These are phyloP conservation scores for Cyclocybe cylindracea DNA, from an alignment of 768 basidiomycete genomes.

Conservation along the genomic window DNA sequence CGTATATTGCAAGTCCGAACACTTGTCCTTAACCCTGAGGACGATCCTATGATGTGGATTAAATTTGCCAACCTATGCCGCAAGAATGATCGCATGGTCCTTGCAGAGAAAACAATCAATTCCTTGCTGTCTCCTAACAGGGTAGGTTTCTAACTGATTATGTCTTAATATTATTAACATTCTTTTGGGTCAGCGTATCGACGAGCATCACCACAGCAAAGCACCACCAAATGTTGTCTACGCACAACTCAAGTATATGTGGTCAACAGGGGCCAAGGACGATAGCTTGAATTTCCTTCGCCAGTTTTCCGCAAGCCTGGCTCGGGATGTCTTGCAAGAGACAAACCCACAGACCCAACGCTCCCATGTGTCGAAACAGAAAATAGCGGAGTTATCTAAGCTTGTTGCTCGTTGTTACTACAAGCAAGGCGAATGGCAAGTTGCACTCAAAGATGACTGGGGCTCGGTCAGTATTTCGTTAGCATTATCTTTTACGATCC, in stretches of 20 bases:
- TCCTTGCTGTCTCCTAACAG: constrained; percentile 80
- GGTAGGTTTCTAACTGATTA: constrained; percentile 32
- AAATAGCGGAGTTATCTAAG: constrained; percentile 68
- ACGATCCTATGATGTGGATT: constrained; percentile 98
- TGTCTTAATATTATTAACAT: not conserved
- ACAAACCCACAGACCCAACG: constrained; percentile 51
- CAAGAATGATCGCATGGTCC: constrained; percentile 89
- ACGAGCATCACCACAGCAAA: constrained; percentile 58
- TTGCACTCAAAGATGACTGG: constrained; percentile 79
- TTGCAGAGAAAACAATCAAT: constrained; percentile 96
- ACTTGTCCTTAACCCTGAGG: constrained; percentile 88
- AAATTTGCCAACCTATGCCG: constrained; percentile 98
- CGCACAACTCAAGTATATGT: constrained; percentile 93
- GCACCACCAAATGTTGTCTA: constrained; percentile 97
- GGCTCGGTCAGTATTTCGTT: constrained; percentile 54
- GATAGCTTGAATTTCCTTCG: constrained; percentile 83
- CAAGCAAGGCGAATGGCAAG: constrained; percentile 96
- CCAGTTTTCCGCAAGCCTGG: constrained; percentile 76
- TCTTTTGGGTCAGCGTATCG: constrained; percentile 42
- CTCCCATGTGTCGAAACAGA: constrained; percentile 55
- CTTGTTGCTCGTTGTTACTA: constrained; percentile 96
- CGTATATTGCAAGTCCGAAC: constrained; percentile 95
- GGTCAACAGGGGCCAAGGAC: constrained; percentile 81
- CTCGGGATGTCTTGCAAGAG: constrained; percentile 71
- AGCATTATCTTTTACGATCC: not conserved